A percentile compares a stretch with the other conserved stretches of the same genome.
Conservation (phyloP, 345 rosid species). For the Populus tremula region DNA sequence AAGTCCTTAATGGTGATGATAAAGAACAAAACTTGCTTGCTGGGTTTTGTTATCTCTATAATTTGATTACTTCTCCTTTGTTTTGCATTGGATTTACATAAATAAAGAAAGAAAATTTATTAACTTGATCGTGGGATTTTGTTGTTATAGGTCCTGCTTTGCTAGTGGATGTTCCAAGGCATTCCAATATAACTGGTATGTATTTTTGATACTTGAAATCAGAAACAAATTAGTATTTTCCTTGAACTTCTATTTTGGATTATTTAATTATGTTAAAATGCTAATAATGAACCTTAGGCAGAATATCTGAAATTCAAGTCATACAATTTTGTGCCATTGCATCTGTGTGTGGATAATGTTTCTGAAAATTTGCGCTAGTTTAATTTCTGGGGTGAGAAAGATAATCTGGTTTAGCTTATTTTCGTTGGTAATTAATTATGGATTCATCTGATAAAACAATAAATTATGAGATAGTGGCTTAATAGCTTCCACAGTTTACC, state of each 20-base stretch:
- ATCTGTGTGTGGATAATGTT: not conserved
- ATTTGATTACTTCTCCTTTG: too few relatives aligned
- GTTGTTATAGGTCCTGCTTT: slow-evolving; percentile 45
- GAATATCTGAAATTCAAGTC: too few relatives aligned
- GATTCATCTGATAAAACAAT: not conserved
- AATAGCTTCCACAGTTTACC: not conserved
- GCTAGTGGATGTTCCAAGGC: slow-evolving; percentile 61
- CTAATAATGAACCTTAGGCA: too few relatives aligned
- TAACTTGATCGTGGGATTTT: not conserved
- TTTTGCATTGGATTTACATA: too few relatives aligned
- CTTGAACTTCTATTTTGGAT: not conserved
- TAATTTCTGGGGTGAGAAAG: not conserved
- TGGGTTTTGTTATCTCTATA: not conserved
- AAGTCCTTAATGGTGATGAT: slow-evolving; percentile 47
- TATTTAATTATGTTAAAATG: not conserved
- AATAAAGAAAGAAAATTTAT: not conserved
- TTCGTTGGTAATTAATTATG: not conserved
- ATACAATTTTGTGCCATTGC: not conserved
- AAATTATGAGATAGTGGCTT: not conserved
- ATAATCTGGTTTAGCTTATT: not conserved
- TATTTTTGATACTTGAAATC: not conserved
- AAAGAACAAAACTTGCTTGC: not conserved
- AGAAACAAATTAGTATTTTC: too few relatives aligned
- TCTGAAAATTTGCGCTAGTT: not conserved
- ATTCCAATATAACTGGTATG: slow-evolving; percentile 65